Conservation (phyloP, 139 green algal genomes). For the Chlorella sp. region DNA sequence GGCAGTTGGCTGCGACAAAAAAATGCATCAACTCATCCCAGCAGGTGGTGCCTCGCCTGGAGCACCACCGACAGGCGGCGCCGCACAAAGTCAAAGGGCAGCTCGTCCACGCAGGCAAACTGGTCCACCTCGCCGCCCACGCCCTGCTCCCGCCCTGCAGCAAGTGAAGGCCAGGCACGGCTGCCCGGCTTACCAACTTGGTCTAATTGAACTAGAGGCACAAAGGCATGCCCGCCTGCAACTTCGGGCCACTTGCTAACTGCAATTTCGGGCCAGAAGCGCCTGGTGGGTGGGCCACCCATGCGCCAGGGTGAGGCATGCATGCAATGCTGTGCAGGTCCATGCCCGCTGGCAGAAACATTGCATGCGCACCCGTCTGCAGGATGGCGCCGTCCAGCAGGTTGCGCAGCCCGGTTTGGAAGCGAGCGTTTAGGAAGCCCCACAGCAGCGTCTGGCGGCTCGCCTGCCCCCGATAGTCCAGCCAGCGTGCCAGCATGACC, state of each 20-base stretch:
- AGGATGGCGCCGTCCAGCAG: slow-evolving; percentile 37
- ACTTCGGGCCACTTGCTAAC: too few relatives aligned
- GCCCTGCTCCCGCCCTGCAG: neutral
- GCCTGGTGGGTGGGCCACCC: too few relatives aligned
- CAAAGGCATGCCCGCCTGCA: too few relatives aligned
- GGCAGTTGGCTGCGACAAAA: too few relatives aligned
- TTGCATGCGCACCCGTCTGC: neutral
- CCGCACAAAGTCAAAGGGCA: slow-evolving; percentile 51
- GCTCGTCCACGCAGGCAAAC: slow-evolving; percentile 38
- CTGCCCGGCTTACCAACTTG: too few relatives aligned
- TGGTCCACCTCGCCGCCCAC: neutral
- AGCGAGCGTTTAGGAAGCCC: slow-evolving; percentile 31
- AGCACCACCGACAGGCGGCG: slow-evolving; percentile 39
- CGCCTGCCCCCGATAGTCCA: neutral
- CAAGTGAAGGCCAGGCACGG: too few relatives aligned
- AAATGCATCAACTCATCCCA: neutral
- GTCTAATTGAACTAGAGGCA: too few relatives aligned
- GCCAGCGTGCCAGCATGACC: slow-evolving; percentile 22
- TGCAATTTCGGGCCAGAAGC: too few relatives aligned
- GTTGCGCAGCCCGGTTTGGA: slow-evolving; percentile 33
- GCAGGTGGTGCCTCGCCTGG: neutral
- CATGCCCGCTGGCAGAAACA: too few relatives aligned
- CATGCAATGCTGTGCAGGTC: too few relatives aligned
- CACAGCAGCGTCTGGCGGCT: neutral
- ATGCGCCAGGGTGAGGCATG: too few relatives aligned